These are phyloP conservation scores for Platismatia glauca DNA, from an alignment of 495 filamentous ascomycete genomes.

Conservation along the genomic window DNA sequence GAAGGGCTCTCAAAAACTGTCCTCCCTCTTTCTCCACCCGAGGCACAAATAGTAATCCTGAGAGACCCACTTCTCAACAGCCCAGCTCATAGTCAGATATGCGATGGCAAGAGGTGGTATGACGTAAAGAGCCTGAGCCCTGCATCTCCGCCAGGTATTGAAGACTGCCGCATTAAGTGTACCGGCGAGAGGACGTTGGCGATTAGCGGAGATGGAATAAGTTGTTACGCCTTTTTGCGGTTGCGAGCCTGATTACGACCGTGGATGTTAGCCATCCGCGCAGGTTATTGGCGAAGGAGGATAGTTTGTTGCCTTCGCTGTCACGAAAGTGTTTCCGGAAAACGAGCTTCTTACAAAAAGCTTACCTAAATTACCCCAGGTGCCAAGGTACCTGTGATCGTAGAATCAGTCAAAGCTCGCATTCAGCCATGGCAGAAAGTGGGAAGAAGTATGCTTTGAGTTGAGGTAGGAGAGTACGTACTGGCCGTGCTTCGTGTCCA, in stretches of 20 bases:
- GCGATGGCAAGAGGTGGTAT: slow-evolving; percentile 65
- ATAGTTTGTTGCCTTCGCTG: background rate
- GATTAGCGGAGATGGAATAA: slow-evolving; percentile 55
- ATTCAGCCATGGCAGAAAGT: background rate
- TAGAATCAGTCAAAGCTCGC: slow-evolving; percentile 23
- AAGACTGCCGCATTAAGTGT: slow-evolving; percentile 54
- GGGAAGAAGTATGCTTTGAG: background rate
- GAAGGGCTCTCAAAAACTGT: too few relatives aligned
- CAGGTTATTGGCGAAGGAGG: slow-evolving; percentile 3
- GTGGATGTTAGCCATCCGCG: background rate
- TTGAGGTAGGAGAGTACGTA: slow-evolving; percentile 41
- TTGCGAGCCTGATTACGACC: slow-evolving; percentile 33
- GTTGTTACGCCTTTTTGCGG: slow-evolving; percentile 56
- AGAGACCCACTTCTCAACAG: slow-evolving; percentile 61
- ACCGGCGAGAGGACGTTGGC: slow-evolving; percentile 57
- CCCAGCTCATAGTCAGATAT: slow-evolving; percentile 80
- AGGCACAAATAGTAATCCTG: too few relatives aligned
- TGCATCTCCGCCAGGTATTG: slow-evolving; percentile 50
- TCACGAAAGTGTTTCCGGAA: background rate
- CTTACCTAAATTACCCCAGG: slow-evolving; percentile 81
- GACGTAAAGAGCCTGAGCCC: slow-evolving; percentile 69
- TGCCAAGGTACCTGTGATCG: slow-evolving; percentile 64
- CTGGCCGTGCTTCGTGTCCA: slow-evolving; percentile 60
- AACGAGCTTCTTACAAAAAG: slow-evolving; percentile 23
- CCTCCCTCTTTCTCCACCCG: too few relatives aligned